Evolutionary conservation across 2,329 filamentous ascomycete genomes (phyloP), one percentile per base, ranked within the genome.

Genomic region (Catunica adiposa): DNA sequence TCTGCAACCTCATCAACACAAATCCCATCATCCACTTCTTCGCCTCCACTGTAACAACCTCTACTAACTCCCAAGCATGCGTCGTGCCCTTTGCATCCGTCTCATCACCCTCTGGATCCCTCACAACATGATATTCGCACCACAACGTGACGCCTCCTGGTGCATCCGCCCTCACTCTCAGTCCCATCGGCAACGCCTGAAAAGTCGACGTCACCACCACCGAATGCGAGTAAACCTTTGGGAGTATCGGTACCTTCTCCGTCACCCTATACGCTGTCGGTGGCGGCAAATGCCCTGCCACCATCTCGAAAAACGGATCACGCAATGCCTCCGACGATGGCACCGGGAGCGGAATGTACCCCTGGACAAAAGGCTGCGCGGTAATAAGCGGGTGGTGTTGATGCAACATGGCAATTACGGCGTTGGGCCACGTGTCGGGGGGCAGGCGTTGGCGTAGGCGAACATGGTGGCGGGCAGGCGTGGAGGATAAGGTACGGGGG

Each of bases 391-490:
- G 67, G 40, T 65, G 63, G 59, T 69, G 68, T 51, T 67, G 63
- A 42, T 72, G 70, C 2, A 75, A 64, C 11, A 66, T 63, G 25
- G 64, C 62, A 59, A 74, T 44, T 57, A 73, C 67, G 42, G 63
- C 62, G 7, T 64, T 59, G 0, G 71, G 69, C 5, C 68, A 61
- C 20, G 73, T 62, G 42, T 61, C 62, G 31, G 66, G 61, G 17
- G 72, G 72, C n/a, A 74, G 64, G 11, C 72, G 69, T 53, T 70
- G 64, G 52, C 68, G 64, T 38, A 73, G 67, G 55, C 64, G 65
- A 59, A 73, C 63, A 23, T 63, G 52, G 44, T 57, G 44, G 29
- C 44, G 53, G 51, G n/a, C 46, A 44, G 15, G 60, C 59, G 22
- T 44, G 51, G 44, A 44, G n/a, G 20, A 14, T 22, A 23, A 64